These are phyloP conservation scores for Artomyces pyxidatus DNA, from an alignment of 768 basidiomycete species.

Conservation along the genomic window DNA sequence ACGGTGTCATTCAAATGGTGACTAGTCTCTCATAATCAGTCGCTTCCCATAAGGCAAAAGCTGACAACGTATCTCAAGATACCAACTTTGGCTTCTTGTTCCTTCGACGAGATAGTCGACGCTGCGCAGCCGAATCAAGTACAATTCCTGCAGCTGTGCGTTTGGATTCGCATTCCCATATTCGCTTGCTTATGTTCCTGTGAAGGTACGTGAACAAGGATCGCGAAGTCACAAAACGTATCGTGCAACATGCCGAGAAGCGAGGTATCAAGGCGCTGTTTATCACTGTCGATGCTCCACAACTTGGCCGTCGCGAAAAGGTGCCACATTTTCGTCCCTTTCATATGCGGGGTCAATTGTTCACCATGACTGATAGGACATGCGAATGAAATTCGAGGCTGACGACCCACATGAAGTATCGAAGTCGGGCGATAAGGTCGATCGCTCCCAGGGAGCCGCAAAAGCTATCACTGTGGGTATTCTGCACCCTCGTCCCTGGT, in stretches of 20 bases:
- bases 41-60: background rate
- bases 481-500: too few species aligned
- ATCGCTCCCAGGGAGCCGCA: constrained; percentile 87
- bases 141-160: constrained; percentile 81
- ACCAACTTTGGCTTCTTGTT: constrained; percentile 90
- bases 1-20: constrained; percentile 70
- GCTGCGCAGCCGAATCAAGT: constrained; percentile 70
- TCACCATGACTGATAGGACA: constrained; percentile 50
- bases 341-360: background rate
- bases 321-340: constrained; percentile 20
- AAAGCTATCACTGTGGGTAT: constrained; percentile 77
- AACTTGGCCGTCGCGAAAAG: constrained; percentile 89
- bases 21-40: background rate
- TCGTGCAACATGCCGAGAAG: constrained; percentile 84
- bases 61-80: constrained; percentile 50
- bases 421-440: constrained; percentile 46
- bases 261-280: constrained; percentile 91
- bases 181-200: constrained; percentile 2
- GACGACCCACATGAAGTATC: constrained; percentile 53
- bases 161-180: background rate
- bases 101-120: constrained; percentile 93
- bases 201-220: constrained; percentile 87
- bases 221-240: constrained; percentile 71
- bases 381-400: constrained; percentile 93
- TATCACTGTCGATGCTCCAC: constrained; percentile 97